phyloP scores from a whole-genome alignment of 1,284 basidiomycete genomes.

The Ustilago loliicola region DNA sequence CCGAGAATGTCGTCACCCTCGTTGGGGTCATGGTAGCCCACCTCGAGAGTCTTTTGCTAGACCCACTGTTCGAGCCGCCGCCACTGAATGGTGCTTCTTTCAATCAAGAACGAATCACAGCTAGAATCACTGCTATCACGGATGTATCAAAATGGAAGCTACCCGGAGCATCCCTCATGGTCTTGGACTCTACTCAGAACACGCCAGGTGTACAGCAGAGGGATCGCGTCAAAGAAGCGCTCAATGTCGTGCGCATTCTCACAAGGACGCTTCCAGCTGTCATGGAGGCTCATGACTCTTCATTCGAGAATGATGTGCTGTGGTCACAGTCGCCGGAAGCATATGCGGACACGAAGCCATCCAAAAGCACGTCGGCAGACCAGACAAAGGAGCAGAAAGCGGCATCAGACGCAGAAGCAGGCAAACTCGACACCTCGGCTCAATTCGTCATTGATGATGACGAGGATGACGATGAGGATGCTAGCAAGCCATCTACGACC shows the following conservation, averaged over 20 bases:
- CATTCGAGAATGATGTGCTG: constrained; percentile 47
- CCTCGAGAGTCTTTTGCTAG: constrained; percentile 61
- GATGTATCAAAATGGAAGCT: constrained; percentile 40
- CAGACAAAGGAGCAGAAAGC: neutral
- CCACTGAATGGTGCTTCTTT: constrained; percentile 24
- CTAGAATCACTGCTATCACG: constrained; percentile 22
- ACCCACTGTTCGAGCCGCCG: constrained; percentile 58
- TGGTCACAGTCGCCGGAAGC: constrained; percentile 46
- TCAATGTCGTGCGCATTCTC: constrained; percentile 65
- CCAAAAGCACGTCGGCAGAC: neutral
- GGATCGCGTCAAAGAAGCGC: constrained; percentile 58
- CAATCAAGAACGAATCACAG: constrained; percentile 5
- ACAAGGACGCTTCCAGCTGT: constrained; percentile 63
- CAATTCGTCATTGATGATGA: constrained; percentile 68
- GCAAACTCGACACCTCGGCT: constrained; percentile 51
- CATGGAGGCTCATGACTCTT: constrained; percentile 32
- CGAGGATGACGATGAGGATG: constrained; percentile 40
- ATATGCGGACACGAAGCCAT: constrained; percentile 15
- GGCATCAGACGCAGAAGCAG: constrained; percentile 24
- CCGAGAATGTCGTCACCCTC: constrained; percentile 64
- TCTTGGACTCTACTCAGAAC: constrained; percentile 7
- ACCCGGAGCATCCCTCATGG: constrained; percentile 31
- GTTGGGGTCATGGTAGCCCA: constrained; percentile 64
- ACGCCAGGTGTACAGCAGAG: constrained; percentile 21
- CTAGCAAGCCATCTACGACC: constrained; percentile 9